Evolutionary conservation across 805 yeast genomes (phyloP), one percentile per base, ranked within the genome.

Genomic region (Candida oleophila): DNA sequence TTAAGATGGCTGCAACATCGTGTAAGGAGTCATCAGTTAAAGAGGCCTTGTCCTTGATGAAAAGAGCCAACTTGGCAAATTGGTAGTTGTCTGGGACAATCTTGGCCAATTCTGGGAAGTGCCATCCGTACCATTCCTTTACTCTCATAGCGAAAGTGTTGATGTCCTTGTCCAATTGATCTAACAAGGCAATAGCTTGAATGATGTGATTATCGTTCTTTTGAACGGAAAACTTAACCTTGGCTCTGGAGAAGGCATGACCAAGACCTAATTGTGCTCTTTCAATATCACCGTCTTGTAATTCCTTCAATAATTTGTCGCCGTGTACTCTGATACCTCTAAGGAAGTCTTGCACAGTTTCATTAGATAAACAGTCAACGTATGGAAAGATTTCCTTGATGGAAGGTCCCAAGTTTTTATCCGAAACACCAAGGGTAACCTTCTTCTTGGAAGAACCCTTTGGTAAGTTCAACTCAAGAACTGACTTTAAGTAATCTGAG

Each of bases 61-160:
- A 78, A 52, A 89, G 73, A 51, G 89, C 88, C 53, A 92, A 79
- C 67, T 80, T 82, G 57, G 97, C 96, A 69, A 80, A 91, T 53
- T 78, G 74, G 76, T 87, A 87, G 78, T 89, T 90, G 71, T 91
- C 97, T 56, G 89, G 82, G 45, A 88, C 95, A 61, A 91, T 80
- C 73, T 87, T 88, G 60, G 95, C 94, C 73, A 90, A 81, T 76
- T 90, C 97, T 49, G 97, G 97, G 84, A 94, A 90, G 69, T 90
- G 97, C 97, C 97, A 90, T 61, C 96, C 96, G 74, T 90, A 90
- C 97, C 97, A 90, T 74, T 90, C 97, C 76, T 90, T 89, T 56
- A 87, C 94, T 73, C 97, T 84, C 97, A 90, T 90, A 49, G 97
- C 85, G 69, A 88, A 94, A 50, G 97, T 91, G 78, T 94, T 94